Percentiles rank a stretch among this genome's conserved stretches.
Evolutionary conservation across 2,329 filamentous ascomycete species (phyloP).

Genomic region (Aspergillus aculeatus): DNA sequence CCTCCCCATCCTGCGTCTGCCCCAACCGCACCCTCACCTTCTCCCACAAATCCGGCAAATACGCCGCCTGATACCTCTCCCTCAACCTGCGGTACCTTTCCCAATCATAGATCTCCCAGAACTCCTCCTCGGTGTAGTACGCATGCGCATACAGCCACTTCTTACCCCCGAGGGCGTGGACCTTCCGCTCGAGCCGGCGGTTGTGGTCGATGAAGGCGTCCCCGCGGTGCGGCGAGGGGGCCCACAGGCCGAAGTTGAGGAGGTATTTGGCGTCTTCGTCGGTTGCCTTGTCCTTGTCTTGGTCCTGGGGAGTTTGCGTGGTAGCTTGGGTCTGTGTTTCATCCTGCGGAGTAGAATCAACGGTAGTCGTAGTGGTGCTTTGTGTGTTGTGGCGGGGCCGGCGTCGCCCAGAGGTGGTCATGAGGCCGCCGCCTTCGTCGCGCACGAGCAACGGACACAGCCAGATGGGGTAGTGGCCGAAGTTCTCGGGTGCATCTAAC

Average conservation of each 20-base stretch:
- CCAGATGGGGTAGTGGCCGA: conserved; percentile 58
- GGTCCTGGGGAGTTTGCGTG: neutral
- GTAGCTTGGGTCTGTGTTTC: neutral
- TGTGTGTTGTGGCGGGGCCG: too few relatives aligned
- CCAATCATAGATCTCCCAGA: conserved; percentile 45
- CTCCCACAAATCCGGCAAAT: conserved; percentile 22
- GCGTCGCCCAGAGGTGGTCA: conserved; percentile 31
- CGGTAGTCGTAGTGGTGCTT: too few relatives aligned
- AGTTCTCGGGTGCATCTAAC: conserved; percentile 38
- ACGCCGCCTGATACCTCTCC: conserved; percentile 38
- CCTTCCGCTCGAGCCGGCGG: conserved; percentile 67
- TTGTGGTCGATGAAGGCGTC: conserved; percentile 66
- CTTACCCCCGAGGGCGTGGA: conserved; percentile 68
- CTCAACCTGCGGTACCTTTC: conserved; percentile 39
- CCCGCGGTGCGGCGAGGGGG: conserved; percentile 60
- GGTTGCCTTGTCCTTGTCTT: neutral
- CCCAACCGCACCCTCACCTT: conserved; percentile 22
- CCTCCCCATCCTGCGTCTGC: neutral
- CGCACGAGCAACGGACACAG: conserved; percentile 52
- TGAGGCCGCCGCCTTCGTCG: neutral
- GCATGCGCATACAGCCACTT: conserved; percentile 89
- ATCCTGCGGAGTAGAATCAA: too few relatives aligned
- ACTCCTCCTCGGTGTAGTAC: conserved; percentile 67
- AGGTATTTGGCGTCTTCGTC: conserved; percentile 33
- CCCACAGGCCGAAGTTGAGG: conserved; percentile 71